Evolutionary conservation across 106 monocot species (phyloP).

Genomic region (Posidonia australis): DNA sequence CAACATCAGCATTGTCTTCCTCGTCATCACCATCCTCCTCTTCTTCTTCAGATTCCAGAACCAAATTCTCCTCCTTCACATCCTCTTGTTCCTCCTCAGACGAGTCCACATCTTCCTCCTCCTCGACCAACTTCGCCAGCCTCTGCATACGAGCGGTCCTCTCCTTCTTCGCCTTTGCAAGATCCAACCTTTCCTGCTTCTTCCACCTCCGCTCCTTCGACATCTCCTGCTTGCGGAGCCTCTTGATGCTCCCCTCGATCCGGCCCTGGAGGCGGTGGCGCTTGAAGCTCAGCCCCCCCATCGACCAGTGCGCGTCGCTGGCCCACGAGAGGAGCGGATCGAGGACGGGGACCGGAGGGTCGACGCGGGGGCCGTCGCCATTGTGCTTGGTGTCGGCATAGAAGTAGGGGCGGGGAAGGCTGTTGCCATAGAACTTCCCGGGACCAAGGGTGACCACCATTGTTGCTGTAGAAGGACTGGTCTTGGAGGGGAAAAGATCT

Average conservation of each 20-base stretch:
- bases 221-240: conserved; percentile 34
- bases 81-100: neutral
- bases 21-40: neutral
- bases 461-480: neutral
- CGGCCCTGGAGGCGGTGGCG: conserved; percentile 68
- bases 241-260: conserved; percentile 70
- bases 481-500: neutral
- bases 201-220: conserved; percentile 3
- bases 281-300: conserved; percentile 69
- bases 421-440: conserved; percentile 70
- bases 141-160: neutral
- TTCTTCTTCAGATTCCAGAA: conserved; percentile 4
- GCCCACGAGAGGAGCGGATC: conserved; percentile 76
- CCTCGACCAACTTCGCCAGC: neutral
- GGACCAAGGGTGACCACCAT: conserved; percentile 73
- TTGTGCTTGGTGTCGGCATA: conserved; percentile 18
- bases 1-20: neutral
- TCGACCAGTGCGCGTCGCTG: conserved; percentile 78
- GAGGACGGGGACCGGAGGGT: conserved; percentile 41
- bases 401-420: conserved; percentile 66
- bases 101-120: neutral
- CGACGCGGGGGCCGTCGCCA: conserved; percentile 39
- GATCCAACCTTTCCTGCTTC: neutral
- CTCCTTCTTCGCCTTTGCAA: conserved; percentile 1
- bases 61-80: neutral